Percentiles rank a stretch among this genome's conserved stretches.
phyloP scores from a whole-genome alignment of 2,329 filamentous ascomycete genomes.

The Xylariaceae sp. region DNA sequence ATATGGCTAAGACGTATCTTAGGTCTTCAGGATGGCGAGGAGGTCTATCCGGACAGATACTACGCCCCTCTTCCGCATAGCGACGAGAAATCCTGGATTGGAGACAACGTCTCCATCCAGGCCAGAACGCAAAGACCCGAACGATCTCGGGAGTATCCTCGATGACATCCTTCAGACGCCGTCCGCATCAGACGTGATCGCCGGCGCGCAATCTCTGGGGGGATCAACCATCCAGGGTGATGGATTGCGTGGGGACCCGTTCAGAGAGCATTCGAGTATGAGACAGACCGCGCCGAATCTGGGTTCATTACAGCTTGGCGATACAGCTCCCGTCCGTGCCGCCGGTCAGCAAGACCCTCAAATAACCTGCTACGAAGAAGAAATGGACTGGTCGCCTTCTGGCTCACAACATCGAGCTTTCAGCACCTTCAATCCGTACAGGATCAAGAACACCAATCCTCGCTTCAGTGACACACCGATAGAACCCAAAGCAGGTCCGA shows the following conservation, averaged over 20 bases:
- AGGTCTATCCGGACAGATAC: constrained; percentile 48
- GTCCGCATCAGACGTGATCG: neutral
- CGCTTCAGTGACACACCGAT: constrained; percentile 39
- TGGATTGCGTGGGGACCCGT: too few species aligned
- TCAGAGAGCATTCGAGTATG: too few species aligned
- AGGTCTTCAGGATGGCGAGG: constrained; percentile 39
- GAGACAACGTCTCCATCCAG: constrained; percentile 13
- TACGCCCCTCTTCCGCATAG: constrained; percentile 42
- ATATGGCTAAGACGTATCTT: constrained; percentile 14
- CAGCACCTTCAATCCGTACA: constrained; percentile 33
- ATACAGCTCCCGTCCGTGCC: too few species aligned
- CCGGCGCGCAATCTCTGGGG: too few species aligned
- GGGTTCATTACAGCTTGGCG: too few species aligned
- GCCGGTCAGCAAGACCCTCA: constrained; percentile 11
- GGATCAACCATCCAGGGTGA: too few species aligned
- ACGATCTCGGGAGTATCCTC: constrained; percentile 18
- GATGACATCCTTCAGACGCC: constrained; percentile 20
- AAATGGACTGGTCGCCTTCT: constrained; percentile 70
- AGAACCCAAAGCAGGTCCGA: constrained; percentile 42
- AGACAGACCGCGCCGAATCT: too few species aligned
- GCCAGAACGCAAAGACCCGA: constrained; percentile 25
- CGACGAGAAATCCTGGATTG: constrained; percentile 14
- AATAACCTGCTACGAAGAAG: constrained; percentile 37
- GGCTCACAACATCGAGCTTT: constrained; percentile 49
- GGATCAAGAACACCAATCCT: constrained; percentile 32